Evolutionary conservation across 371 early-diverging fungal genomes (phyloP).

Genomic region (Mucor indicus): DNA sequence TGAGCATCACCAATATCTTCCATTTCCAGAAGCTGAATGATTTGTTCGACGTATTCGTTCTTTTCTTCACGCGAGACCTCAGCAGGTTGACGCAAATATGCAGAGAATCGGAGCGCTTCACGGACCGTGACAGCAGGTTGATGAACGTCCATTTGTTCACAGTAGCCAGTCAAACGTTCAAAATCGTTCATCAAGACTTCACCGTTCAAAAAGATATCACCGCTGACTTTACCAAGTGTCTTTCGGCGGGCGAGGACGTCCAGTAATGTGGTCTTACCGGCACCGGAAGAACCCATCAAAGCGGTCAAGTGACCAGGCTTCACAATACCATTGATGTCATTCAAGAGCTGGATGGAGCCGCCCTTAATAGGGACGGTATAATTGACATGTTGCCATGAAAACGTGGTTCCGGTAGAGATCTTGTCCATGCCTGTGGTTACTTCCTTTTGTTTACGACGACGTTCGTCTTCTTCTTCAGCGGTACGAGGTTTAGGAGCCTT

Average conservation of each 20-base stretch:
- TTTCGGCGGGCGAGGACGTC: slow-evolving; percentile 80
- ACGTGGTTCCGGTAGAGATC: slow-evolving; percentile 40
- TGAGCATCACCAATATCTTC: slow-evolving; percentile 46
- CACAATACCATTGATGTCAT: slow-evolving; percentile 47
- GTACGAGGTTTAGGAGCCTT: slow-evolving; percentile 27
- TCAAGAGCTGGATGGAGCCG: slow-evolving; percentile 43
- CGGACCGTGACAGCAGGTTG: slow-evolving; percentile 57
- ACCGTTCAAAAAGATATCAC: slow-evolving; percentile 61
- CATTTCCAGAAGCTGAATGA: slow-evolving; percentile 57
- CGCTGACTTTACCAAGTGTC: slow-evolving; percentile 72
- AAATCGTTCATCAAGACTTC: slow-evolving; percentile 48
- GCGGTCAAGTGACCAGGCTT: slow-evolving; percentile 70
- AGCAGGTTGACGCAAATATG: slow-evolving; percentile 56
- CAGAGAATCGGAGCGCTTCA: slow-evolving; percentile 67
- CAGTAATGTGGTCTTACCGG: slow-evolving; percentile 86
- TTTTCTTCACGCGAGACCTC: slow-evolving; percentile 49
- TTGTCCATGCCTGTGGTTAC: slow-evolving; percentile 27
- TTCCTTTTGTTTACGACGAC: slow-evolving; percentile 21
- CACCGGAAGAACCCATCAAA: slow-evolving; percentile 82
- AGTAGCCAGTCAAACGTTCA: slow-evolving; percentile 73
- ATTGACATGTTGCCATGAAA: slow-evolving; percentile 52
- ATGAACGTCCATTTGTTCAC: slow-evolving; percentile 80
- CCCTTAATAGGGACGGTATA: slow-evolving; percentile 56
- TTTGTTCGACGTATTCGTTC: slow-evolving; percentile 54
- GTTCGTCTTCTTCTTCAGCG: slow-evolving; percentile 23